Conservation (phyloP, 352 stramenopile genomes). For the Globisporangium sylvaticum region DNA sequence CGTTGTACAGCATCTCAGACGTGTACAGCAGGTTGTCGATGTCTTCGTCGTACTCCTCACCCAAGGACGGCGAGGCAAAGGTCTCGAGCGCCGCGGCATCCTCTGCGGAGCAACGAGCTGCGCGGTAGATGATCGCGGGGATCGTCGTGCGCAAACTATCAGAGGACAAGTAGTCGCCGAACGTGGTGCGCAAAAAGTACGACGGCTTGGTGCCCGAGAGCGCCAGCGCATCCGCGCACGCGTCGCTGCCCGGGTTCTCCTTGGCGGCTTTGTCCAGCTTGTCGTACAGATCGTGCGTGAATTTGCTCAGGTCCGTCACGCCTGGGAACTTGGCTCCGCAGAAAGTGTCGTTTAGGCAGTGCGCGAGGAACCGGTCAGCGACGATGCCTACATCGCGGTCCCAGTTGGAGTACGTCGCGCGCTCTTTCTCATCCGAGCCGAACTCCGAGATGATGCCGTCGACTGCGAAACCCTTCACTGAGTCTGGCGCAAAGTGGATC, state of each 20-base stretch:
- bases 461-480: conserved; percentile 47
- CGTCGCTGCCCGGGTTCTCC: conserved; percentile 33
- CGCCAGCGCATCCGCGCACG: conserved; percentile 43
- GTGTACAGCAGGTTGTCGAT: conserved; percentile 49
- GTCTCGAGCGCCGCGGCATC: conserved; percentile 37
- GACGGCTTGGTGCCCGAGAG: conserved; percentile 44
- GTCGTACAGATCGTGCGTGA: conserved; percentile 48
- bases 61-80: conserved; percentile 20
- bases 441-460: conserved; percentile 69
- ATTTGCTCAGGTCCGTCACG: conserved; percentile 42
- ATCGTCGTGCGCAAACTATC: conserved; percentile 35
- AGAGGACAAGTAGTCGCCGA: conserved; percentile 60
- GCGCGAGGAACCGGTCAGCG: conserved; percentile 44
- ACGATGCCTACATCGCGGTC: conserved; percentile 68
- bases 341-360: conserved; percentile 54
- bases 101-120: conserved; percentile 30
- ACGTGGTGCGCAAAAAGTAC: conserved; percentile 61
- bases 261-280: conserved; percentile 46
- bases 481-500: conserved; percentile 45
- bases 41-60: conserved; percentile 27
- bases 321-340: conserved; percentile 61
- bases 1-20: conserved; percentile 72
- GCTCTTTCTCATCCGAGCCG: conserved; percentile 39
- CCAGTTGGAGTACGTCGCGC: conserved; percentile 80
- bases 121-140: conserved; percentile 53